A percentile compares a stretch with the other conserved stretches of the same genome.
phyloP scores from a whole-genome alignment of 2,329 filamentous ascomycete species.

The Penicillium psychrosexuale region DNA sequence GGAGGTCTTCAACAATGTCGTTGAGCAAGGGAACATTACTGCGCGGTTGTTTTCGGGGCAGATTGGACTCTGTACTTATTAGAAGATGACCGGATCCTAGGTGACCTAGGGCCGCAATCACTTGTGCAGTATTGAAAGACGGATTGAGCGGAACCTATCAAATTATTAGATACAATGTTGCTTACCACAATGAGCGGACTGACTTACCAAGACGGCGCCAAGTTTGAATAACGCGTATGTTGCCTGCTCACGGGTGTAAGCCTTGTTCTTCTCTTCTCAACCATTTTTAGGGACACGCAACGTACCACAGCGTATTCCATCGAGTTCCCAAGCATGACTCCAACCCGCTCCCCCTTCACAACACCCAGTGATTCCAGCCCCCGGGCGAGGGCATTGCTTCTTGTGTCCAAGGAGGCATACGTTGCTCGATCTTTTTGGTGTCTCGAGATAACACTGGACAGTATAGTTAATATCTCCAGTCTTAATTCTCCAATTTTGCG shows the following conservation, averaged over 20 bases:
- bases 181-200: not conserved
- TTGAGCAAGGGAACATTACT: slow-evolving; percentile 59
- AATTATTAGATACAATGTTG: not conserved
- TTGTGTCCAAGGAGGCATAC: slow-evolving; percentile 70
- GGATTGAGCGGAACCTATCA: slow-evolving; percentile 82
- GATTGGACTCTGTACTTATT: slow-evolving; percentile 81
- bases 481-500: not conserved
- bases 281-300: not conserved
- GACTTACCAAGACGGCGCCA: slow-evolving; percentile 73
- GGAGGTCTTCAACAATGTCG: slow-evolving; percentile 51
- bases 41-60: slow-evolving; percentile 63
- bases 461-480: not conserved
- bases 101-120: slow-evolving; percentile 73
- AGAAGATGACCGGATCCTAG: slow-evolving; percentile 71
- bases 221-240: slow-evolving; percentile 92
- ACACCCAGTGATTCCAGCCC: slow-evolving; percentile 70
- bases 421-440: slow-evolving; percentile 65
- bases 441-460: slow-evolving; percentile 53
- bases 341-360: slow-evolving; percentile 77
- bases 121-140: slow-evolving; percentile 76
- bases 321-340: slow-evolving; percentile 80
- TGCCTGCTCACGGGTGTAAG: slow-evolving; percentile 31
- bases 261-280: not conserved
- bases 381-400: slow-evolving; percentile 71
- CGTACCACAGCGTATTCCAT: slow-evolving; percentile 74